phyloP scores from a whole-genome alignment of 352 stramenopile genomes.

The Globisporangium iwayamae region DNA sequence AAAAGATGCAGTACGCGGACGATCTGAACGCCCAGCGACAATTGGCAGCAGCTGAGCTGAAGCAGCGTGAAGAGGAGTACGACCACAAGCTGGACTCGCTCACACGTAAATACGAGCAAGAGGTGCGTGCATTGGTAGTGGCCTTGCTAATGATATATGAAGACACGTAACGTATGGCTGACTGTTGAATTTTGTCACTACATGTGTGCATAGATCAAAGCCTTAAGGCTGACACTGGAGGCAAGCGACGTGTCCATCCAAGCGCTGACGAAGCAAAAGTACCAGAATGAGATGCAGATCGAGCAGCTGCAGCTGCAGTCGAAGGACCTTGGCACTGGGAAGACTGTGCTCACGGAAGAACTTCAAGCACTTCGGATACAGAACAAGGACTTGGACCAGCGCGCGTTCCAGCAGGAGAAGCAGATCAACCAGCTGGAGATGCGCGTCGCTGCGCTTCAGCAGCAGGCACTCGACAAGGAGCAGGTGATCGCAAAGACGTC shows the following conservation, averaged over 20 bases:
- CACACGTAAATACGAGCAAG: slow-evolving; percentile 53
- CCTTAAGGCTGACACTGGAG: slow-evolving; percentile 39
- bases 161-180: not conserved
- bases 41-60: slow-evolving; percentile 37
- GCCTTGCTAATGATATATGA: not conserved
- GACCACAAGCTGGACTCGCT: slow-evolving; percentile 65
- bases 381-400: slow-evolving; percentile 83
- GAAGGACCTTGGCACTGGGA: slow-evolving; percentile 50
- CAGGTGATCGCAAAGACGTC: slow-evolving; percentile 70
- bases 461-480: slow-evolving; percentile 80
- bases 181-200: not conserved
- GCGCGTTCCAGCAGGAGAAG: slow-evolving; percentile 81
- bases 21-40: slow-evolving; percentile 55
- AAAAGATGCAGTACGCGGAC: slow-evolving; percentile 69
- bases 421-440: slow-evolving; percentile 76
- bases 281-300: slow-evolving; percentile 76
- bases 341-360: slow-evolving; percentile 36
- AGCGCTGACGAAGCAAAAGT: slow-evolving; percentile 65
- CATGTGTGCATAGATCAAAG: slow-evolving; percentile 31
- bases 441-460: slow-evolving; percentile 56
- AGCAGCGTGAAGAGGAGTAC: slow-evolving; percentile 60
- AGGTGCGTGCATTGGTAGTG: slow-evolving; percentile 31
- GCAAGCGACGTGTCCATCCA: slow-evolving; percentile 52
- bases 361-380: slow-evolving; percentile 51
- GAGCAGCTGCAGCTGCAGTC: slow-evolving; percentile 63